Evolutionary conservation across 306 rosid species (phyloP).

Genomic region (Vicia sativa): DNA sequence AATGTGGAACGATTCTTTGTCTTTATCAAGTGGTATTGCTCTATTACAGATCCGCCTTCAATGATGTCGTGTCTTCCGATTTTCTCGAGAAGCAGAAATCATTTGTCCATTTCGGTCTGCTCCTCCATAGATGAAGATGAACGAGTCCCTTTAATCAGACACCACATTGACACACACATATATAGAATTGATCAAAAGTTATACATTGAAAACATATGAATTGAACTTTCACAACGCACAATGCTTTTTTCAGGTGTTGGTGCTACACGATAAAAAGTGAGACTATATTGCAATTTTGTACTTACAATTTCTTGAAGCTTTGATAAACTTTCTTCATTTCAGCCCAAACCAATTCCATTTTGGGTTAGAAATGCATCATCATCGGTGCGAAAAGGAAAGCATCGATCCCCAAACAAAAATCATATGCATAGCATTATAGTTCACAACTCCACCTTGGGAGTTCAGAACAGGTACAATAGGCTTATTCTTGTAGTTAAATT

Average conservation of each 20-base stretch:
- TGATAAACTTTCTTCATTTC: constrained; percentile 44
- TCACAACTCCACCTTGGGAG: constrained; percentile 41
- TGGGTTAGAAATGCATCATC: constrained; percentile 45
- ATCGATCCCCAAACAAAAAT: constrained; percentile 53
- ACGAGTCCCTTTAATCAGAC: constrained; percentile 41
- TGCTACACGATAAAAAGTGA: too few relatives aligned
- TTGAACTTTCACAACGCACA: too few relatives aligned
- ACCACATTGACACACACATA: neutral
- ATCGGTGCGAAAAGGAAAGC: constrained; percentile 47
- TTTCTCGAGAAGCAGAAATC: constrained; percentile 30
- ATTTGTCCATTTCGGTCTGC: constrained; percentile 29
- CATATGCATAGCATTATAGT: constrained; percentile 51
- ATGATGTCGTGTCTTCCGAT: constrained; percentile 35
- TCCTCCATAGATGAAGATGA: constrained; percentile 50
- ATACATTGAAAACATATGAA: too few relatives aligned
- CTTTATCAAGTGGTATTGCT: constrained; percentile 43
- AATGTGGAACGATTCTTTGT: constrained; percentile 10
- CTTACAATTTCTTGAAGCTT: constrained; percentile 40
- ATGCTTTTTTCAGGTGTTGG: too few relatives aligned
- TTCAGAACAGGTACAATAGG: constrained; percentile 51
- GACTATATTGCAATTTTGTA: neutral
- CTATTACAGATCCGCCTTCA: constrained; percentile 41
- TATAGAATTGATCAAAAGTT: neutral
- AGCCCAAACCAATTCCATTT: constrained; percentile 55
- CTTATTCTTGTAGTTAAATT: constrained; percentile 40